These are phyloP conservation scores for Peronospora belbahrii DNA, from an alignment of 352 stramenopile species.

Conservation along the genomic window DNA sequence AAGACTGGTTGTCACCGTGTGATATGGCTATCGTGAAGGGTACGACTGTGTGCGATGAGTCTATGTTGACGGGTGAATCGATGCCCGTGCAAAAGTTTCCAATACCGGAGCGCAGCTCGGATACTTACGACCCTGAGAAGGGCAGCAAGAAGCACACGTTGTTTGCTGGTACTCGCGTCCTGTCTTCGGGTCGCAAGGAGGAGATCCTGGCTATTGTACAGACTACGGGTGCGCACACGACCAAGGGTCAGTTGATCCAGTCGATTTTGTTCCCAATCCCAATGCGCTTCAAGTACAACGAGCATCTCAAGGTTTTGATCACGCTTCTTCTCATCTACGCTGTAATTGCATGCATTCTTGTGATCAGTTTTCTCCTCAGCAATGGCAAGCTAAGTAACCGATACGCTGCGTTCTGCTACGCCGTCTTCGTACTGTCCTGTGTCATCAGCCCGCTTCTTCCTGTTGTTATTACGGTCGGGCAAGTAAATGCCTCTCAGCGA, in stretches of 20 bases:
- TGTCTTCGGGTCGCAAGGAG: conserved; percentile 54
- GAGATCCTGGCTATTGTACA: conserved; percentile 74
- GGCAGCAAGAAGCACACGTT: conserved; percentile 82
- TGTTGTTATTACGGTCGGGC: conserved; percentile 83
- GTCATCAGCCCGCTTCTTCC: conserved; percentile 75
- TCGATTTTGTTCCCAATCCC: conserved; percentile 80
- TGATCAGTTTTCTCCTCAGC: conserved; percentile 67
- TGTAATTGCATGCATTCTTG: conserved; percentile 60
- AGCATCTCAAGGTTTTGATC: conserved; percentile 81
- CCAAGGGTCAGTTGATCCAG: conserved; percentile 75
- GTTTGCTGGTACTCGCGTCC: conserved; percentile 74
- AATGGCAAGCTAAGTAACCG: conserved; percentile 25
- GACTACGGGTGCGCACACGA: conserved; percentile 78
- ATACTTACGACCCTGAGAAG: conserved; percentile 48
- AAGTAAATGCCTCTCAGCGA: conserved; percentile 79
- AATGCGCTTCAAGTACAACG: conserved; percentile 89
- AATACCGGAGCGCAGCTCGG: conserved; percentile 35
- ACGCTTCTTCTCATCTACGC: conserved; percentile 71
- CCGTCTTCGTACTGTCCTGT: conserved; percentile 76
- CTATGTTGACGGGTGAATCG: conserved; percentile 70
- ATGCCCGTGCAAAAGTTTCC: conserved; percentile 86
- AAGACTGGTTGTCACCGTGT: conserved; percentile 68
- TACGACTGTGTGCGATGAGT: conserved; percentile 62
- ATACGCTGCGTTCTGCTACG: conserved; percentile 59
- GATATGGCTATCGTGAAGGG: conserved; percentile 68